Base-by-base conservation (phyloP, 2,329 filamentous ascomycete species). In the Pleurostoma richardsiae region DNA sequence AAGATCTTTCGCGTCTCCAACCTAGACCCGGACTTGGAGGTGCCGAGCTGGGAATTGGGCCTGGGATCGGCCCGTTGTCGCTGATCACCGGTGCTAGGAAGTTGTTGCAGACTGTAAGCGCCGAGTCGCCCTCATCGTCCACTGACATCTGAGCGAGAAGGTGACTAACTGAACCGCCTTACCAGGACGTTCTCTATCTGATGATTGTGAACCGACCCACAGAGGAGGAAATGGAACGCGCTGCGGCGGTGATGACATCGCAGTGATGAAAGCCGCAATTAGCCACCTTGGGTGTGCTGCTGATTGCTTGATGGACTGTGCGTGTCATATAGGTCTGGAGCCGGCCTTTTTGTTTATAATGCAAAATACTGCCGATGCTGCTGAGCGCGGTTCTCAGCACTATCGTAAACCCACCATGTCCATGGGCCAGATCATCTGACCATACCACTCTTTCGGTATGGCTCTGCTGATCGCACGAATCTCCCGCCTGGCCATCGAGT, bases 401-500 rank as follows among this genome's bases (percentile, higher is more conserved):
- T 19, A 19, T 19, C 19, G 19, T 19, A 19, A 19, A 19, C 19
- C 19, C 19, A 19, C 19, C 19, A 46, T 47, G 30, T 57, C 54
- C 29, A 54, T 42, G 2, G 58, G 56, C 54, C 55, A 57, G 1
- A 58, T 46, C 53, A 61, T 55, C 7, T 53, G 49, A 1, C 43
- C 45, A 40, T 44, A 44, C 57, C 58, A 61, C 30, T 54, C 47
- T 4, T 8, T 4, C 2, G 54, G 56, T 8, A 60, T 33, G 4
- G 50, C 51, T 11, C 49, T 39, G 6, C 46, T 53, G 44, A 61
- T 58, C 8, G 56, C 59, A 4, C 56, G 50, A 1, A 61, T 54
- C 46, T 61, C 59, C n/a, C 56, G 50, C 42, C 45, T 54, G 5
- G 57, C 52, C 7, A 52, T 59, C 4, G 49, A 46, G 29, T 56